Evolutionary conservation across 441 rosid species (phyloP), one percentile per base, ranked within the genome.

Genomic region (Codiaeum variegatum): DNA sequence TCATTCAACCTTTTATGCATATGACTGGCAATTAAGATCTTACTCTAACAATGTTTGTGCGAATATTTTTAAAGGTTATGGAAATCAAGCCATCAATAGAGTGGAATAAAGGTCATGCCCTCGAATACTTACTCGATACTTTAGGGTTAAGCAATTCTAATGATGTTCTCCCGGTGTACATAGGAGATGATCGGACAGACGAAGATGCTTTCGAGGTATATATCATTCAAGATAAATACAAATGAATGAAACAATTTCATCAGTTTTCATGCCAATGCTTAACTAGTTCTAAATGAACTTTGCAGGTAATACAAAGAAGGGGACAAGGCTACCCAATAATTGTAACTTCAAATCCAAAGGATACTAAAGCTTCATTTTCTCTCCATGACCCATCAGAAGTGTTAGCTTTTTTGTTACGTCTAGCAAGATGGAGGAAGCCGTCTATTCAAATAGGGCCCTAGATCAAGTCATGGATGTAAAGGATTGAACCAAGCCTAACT

Each of bases 71-170:
- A 26, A 61, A 90, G 92, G 95, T 90, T 69, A 84, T 94, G 76
- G 98, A 94, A 85, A 85, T 94, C 64, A 86, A 96, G 38, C 98
- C 97, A 8, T 85, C 85, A 70, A 90, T 94, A 62, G 79, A 90
- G 73, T 91, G 98, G 98, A 90, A 94, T 82, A 94, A 94, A 83
- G 98, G 98, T 62, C 86, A 90, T 76, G 97, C 98, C 62, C 84
- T 94, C 18, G 85, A 84, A 55, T 91, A 90, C 81, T 85, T 94
- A 67, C 97, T 92, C 0, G 91, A 92, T 78, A 87, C 97, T 56
- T 86, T 94, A 0, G 98, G 93, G 18, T 59, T 93, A 70, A 83
- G 82, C 62, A 81, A 79, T 67, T 71, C 79, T 47, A 91, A 76
- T 0, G 93, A 90, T 73, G 87, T 91, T 65, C 85, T 94, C 23